Evolutionary conservation across 257 asterid species (phyloP).

Genomic region (Scutellaria galericulata): DNA sequence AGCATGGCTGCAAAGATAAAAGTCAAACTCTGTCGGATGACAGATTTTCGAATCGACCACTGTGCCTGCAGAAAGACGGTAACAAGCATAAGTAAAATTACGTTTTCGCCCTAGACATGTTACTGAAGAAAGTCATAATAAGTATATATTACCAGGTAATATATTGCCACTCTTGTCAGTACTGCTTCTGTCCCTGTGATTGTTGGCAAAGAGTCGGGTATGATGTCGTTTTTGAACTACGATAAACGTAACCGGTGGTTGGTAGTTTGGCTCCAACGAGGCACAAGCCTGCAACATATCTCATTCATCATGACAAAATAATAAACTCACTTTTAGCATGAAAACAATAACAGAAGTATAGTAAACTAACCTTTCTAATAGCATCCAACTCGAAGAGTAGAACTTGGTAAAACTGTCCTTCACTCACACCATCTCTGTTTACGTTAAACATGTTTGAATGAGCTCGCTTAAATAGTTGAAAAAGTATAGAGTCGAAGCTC

Average conservation of each 20-base stretch:
- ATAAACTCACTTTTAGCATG: background rate
- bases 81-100: no score
- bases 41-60: slow-evolving; percentile 96
- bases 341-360: background rate
- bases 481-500: no score
- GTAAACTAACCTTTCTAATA: slow-evolving; percentile 70
- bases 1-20: slow-evolving; percentile 96
- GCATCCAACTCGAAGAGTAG: slow-evolving; percentile 93
- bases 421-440: slow-evolving; percentile 95
- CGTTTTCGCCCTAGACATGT: no score
- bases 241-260: slow-evolving; percentile 95
- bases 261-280: slow-evolving; percentile 92
- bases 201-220: slow-evolving; percentile 86
- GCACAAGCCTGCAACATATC: slow-evolving; percentile 79
- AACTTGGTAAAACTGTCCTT: slow-evolving; percentile 97
- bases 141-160: slow-evolving; percentile 68
- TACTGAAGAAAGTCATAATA: no score
- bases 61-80: slow-evolving; percentile 60
- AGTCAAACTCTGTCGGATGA: slow-evolving; percentile 96
- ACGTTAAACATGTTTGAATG: background rate
- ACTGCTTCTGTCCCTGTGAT: slow-evolving; percentile 88
- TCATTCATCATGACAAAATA: slow-evolving; percentile 12
- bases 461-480: background rate
- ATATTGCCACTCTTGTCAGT: slow-evolving; percentile 92
- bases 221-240: slow-evolving; percentile 97